These are phyloP conservation scores for Aspergillus alliaceus DNA, from an alignment of 2,329 filamentous ascomycete species.

Conservation along the genomic window DNA sequence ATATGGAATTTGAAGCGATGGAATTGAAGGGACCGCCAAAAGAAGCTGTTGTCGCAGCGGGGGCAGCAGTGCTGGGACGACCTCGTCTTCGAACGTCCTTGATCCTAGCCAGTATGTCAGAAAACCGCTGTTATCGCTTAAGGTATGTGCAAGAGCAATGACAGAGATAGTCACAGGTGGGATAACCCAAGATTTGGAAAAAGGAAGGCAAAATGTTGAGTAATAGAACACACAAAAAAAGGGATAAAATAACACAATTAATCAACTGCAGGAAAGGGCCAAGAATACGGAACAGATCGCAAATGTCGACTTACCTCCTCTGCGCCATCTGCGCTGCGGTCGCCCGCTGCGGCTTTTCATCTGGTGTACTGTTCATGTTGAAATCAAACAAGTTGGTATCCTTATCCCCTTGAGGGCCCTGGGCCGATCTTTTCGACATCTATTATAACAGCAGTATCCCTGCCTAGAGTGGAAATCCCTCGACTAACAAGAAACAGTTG, in stretches of 20 bases:
- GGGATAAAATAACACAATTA: too few relatives aligned
- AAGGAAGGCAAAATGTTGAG: too few relatives aligned
- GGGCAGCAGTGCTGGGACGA: constrained; percentile 22
- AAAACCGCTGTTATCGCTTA: not conserved
- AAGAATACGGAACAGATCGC: constrained; percentile 10
- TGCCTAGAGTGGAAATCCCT: constrained; percentile 13
- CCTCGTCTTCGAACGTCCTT: constrained; percentile 27
- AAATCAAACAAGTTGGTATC: constrained; percentile 30
- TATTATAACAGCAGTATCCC: constrained; percentile 20
- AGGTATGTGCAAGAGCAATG: not conserved
- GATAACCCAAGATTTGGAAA: not conserved
- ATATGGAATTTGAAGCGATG: constrained; percentile 29
- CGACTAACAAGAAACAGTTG: constrained; percentile 3
- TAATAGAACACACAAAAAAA: too few relatives aligned
- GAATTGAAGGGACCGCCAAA: constrained; percentile 30
- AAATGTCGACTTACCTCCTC: constrained; percentile 52
- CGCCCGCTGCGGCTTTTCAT: constrained; percentile 50
- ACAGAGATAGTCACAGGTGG: not conserved
- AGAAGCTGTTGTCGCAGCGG: constrained; percentile 17
- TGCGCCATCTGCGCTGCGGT: constrained; percentile 56
- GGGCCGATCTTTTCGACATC: constrained; percentile 43
- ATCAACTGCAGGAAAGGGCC: not conserved
- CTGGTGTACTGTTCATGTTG: constrained; percentile 42
- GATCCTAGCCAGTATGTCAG: constrained; percentile 19
- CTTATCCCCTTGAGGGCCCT: constrained; percentile 37